phyloP scores from a whole-genome alignment of 371 early-diverging fungal species.

The Mucor indicus region DNA sequence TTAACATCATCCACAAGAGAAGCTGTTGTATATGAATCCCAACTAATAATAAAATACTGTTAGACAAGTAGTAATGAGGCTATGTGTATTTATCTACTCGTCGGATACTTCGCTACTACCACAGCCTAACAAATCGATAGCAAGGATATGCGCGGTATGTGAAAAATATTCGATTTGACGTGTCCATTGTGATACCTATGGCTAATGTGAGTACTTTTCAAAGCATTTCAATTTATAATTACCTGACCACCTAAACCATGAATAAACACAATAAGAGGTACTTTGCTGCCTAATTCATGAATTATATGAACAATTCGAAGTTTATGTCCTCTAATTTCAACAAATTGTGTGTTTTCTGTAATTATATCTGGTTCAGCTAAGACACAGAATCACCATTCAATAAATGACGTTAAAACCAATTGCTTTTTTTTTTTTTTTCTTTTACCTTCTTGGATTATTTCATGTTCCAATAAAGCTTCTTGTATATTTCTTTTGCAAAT shows the following conservation, averaged over 20 bases:
- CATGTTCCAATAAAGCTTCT: slow-evolving; percentile 34
- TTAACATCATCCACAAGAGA: slow-evolving; percentile 55
- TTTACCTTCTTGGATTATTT: slow-evolving; percentile 28
- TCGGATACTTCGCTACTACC: slow-evolving; percentile 57
- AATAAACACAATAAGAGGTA: slow-evolving; percentile 67
- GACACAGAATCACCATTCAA: too few species aligned
- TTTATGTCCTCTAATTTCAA: slow-evolving; percentile 52
- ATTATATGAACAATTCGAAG: slow-evolving; percentile 67
- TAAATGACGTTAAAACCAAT: not conserved
- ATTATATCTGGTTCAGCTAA: slow-evolving; percentile 43
- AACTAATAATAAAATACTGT: slow-evolving; percentile 27
- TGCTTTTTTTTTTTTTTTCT: not conserved
- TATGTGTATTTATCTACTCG: slow-evolving; percentile 32
- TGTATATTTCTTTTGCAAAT: slow-evolving; percentile 34
- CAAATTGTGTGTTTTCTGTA: slow-evolving; percentile 50
- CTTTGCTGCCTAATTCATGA: slow-evolving; percentile 63
- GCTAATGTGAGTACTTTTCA: not conserved
- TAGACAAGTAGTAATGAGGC: not conserved
- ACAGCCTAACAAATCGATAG: slow-evolving; percentile 67
- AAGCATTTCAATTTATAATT: slow-evolving; percentile 5
- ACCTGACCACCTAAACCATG: slow-evolving; percentile 77
- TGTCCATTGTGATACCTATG: slow-evolving; percentile 66
- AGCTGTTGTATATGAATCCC: slow-evolving; percentile 54
- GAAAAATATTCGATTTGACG: slow-evolving; percentile 68
- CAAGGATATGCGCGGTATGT: slow-evolving; percentile 63